Evolutionary conservation across 768 basidiomycete species (phyloP).

Genomic region (Exsudoporus frostii): DNA sequence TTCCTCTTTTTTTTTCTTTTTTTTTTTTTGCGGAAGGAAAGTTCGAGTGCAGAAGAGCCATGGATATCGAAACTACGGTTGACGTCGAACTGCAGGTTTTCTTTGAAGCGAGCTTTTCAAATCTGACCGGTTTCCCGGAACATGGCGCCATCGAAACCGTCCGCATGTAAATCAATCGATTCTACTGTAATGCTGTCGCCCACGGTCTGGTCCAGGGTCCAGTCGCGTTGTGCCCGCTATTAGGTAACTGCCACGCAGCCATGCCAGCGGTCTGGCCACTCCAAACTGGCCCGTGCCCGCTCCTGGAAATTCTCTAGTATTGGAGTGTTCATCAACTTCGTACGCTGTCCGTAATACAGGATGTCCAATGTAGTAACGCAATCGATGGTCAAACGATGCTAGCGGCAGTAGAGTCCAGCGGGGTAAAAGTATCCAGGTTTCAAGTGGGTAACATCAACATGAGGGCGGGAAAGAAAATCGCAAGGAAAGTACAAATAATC

Average conservation of each 20-base stretch:
- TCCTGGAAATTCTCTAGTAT: constrained; percentile 3
- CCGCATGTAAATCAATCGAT: not conserved
- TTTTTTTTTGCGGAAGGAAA: not conserved
- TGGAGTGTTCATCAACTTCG: constrained; percentile 15
- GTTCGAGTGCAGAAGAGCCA: not conserved
- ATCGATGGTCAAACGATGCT: constrained; percentile 7
- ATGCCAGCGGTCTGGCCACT: not conserved
- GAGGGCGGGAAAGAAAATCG: not conserved
- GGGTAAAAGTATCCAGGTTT: constrained; percentile 12
- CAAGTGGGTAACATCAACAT: constrained; percentile 2
- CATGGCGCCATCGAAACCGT: constrained; percentile 15
- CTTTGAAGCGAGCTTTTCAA: not conserved
- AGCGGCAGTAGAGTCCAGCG: constrained; percentile 13
- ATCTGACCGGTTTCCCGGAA: constrained; percentile 24
- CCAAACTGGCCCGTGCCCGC: no score
- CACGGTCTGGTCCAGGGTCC: not conserved
- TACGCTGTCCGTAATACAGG: constrained; percentile 23
- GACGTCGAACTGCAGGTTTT: not conserved
- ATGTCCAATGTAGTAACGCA: constrained; percentile 13
- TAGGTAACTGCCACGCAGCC: no score
- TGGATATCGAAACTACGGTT: not conserved
- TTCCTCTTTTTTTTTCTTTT: not conserved
- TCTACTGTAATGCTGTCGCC: not conserved
- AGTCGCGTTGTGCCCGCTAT: not conserved
- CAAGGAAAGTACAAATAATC: constrained; percentile 27